A percentile compares a stretch with the other conserved stretches of the same genome.
Evolutionary conservation across 768 basidiomycete genomes (phyloP).

Genomic region (Leccinum barrowsii): DNA sequence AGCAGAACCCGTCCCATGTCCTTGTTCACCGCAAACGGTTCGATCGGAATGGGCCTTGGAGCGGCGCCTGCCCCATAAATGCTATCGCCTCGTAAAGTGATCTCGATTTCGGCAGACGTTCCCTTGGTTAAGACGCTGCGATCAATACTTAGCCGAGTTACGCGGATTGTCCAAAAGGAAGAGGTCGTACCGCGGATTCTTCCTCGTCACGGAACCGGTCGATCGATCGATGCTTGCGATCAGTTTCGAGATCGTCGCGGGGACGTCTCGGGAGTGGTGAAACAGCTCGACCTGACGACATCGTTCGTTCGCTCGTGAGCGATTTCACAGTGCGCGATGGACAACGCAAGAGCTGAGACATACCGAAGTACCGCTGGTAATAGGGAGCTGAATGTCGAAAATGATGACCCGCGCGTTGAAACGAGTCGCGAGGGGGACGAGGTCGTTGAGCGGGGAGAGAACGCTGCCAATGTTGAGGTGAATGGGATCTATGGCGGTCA

Average conservation of each 20-base stretch:
- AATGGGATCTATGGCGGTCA: constrained; percentile 81
- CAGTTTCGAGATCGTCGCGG: constrained; percentile 82
- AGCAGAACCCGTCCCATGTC: constrained; percentile 94
- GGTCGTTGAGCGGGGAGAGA: constrained; percentile 69
- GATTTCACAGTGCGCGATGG: neutral
- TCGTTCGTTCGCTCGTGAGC: neutral
- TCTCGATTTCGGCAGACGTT: constrained; percentile 80
- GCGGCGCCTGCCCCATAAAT: constrained; percentile 44
- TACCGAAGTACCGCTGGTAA: constrained; percentile 84
- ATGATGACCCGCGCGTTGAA: constrained; percentile 90
- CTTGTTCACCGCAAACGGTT: constrained; percentile 84
- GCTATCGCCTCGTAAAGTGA: constrained; percentile 61
- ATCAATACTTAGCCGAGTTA: constrained; percentile 2
- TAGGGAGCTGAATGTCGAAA: constrained; percentile 88
- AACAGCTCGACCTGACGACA: constrained; percentile 77
- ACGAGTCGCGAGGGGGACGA: constrained; percentile 69
- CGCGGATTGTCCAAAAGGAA: neutral
- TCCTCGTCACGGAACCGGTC: constrained; percentile 68
- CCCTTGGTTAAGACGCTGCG: constrained; percentile 82
- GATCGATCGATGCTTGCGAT: constrained; percentile 76
- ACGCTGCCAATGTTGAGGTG: constrained; percentile 87
- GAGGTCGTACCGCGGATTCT: constrained; percentile 66
- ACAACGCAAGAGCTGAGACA: constrained; percentile 13
- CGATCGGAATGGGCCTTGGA: constrained; percentile 72
- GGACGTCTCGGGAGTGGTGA: constrained; percentile 90